Evolutionary conservation across 768 basidiomycete species (phyloP).

Genomic region (Lactarius akahatsu): DNA sequence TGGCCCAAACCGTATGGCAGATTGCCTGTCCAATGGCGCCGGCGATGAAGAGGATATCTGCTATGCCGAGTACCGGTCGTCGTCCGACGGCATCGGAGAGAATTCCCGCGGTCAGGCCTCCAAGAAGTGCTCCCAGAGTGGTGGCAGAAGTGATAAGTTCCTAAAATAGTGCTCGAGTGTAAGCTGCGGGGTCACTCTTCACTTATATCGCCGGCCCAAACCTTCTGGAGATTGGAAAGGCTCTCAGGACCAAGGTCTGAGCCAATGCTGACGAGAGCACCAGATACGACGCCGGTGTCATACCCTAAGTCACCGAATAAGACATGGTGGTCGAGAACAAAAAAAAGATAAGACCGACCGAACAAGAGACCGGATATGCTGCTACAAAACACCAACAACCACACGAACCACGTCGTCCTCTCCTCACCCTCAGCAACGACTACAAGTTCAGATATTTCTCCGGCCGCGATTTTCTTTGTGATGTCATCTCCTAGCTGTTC

Average conservation of each 20-base stretch:
- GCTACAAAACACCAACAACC: slow-evolving; percentile 73
- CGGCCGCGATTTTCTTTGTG: slow-evolving; percentile 29
- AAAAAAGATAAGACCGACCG: slow-evolving; percentile 43
- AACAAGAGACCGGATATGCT: slow-evolving; percentile 76
- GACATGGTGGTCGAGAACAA: background rate
- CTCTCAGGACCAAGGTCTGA: slow-evolving; percentile 58
- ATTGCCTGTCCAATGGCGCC: slow-evolving; percentile 73
- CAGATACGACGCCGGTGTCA: slow-evolving; percentile 79
- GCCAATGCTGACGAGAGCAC: slow-evolving; percentile 73
- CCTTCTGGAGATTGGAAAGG: slow-evolving; percentile 66
- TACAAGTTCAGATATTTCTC: slow-evolving; percentile 58
- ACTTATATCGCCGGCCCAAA: slow-evolving; percentile 29
- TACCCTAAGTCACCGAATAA: slow-evolving; percentile 46
- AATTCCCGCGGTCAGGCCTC: slow-evolving; percentile 67
- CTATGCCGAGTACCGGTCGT: slow-evolving; percentile 59
- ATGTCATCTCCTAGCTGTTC: slow-evolving; percentile 3
- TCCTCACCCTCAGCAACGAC: slow-evolving; percentile 67
- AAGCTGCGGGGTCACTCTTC: background rate
- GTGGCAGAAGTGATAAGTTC: slow-evolving; percentile 82
- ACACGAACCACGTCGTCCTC: slow-evolving; percentile 68
- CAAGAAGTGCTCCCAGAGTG: slow-evolving; percentile 73
- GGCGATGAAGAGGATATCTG: slow-evolving; percentile 70
- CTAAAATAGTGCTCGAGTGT: slow-evolving; percentile 35
- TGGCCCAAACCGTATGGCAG: slow-evolving; percentile 65
- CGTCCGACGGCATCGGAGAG: slow-evolving; percentile 72